Evolutionary conservation across 106 monocot genomes (phyloP).

Genomic region (Xerophyta viscosa): DNA sequence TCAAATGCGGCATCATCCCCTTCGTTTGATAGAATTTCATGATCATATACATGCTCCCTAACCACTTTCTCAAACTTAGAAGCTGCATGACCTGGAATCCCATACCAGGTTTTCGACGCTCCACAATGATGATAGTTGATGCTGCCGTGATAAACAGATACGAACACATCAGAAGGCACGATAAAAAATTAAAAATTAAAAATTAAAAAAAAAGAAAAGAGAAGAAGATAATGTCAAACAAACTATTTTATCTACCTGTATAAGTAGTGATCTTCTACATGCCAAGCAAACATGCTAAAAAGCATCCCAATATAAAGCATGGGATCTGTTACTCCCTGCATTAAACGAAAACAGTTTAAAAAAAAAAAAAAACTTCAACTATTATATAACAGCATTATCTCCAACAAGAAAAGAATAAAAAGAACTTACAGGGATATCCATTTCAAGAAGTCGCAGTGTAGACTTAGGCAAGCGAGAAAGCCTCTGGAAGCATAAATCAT

Average conservation of each 20-base stretch:
- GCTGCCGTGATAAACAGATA: slow-evolving; percentile 29
- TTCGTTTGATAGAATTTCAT: slow-evolving; percentile 49
- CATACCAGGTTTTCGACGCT: slow-evolving; percentile 97
- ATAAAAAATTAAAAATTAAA: too few relatives aligned
- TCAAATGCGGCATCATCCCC: slow-evolving; percentile 79
- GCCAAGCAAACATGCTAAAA: slow-evolving; percentile 99
- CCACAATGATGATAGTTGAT: slow-evolving; percentile 99
- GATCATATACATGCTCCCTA: slow-evolving; percentile 52
- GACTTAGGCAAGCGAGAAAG: slow-evolving; percentile 71
- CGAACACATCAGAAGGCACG: too few relatives aligned
- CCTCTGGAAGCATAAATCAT: too few relatives aligned
- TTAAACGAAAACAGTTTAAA: slow-evolving; percentile 1
- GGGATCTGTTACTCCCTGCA: slow-evolving; percentile 95
- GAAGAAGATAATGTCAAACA: too few relatives aligned
- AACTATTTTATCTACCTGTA: too few relatives aligned
- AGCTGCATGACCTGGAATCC: slow-evolving; percentile 84
- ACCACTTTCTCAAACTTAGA: slow-evolving; percentile 68
- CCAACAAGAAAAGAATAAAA: too few relatives aligned
- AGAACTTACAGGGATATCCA: slow-evolving; percentile 66
- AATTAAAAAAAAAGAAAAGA: too few relatives aligned
- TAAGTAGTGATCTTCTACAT: slow-evolving; percentile 96
- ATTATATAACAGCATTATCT: too few relatives aligned
- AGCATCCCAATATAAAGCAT: slow-evolving; percentile 99
- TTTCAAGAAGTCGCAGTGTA: slow-evolving; percentile 47
- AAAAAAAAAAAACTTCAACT: not conserved